phyloP scores from a whole-genome alignment of 768 basidiomycete genomes.

The Clathrus columnatus region DNA sequence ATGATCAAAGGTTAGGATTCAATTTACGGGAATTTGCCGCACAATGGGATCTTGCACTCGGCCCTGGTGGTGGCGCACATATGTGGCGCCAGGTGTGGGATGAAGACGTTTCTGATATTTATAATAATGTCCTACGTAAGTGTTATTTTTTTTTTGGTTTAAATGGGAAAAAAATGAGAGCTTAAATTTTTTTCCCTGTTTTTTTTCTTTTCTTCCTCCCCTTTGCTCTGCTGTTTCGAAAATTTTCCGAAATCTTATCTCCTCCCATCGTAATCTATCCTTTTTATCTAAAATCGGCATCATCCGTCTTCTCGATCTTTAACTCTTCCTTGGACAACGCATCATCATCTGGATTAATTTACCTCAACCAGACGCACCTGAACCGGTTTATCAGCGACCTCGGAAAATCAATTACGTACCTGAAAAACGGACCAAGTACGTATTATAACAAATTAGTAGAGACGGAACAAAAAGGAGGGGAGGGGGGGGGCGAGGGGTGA shows the following conservation, averaged over 20 bases:
- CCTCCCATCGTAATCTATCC: background rate
- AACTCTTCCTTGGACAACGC: no score
- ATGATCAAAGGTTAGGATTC: constrained; percentile 46
- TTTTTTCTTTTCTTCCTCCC: background rate
- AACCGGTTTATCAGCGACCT: background rate
- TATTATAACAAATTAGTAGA: background rate
- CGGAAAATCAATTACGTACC: background rate
- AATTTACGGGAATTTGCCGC: constrained; percentile 55
- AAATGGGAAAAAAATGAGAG: background rate
- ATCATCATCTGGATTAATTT: no score
- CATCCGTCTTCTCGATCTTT: no score
- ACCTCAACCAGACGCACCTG: background rate
- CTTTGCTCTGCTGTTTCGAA: background rate
- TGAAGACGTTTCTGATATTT: constrained; percentile 53
- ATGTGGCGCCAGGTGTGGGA: constrained; percentile 84
- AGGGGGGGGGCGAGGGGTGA: background rate
- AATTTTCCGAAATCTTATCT: background rate
- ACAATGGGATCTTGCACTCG: constrained; percentile 37
- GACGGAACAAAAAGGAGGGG: background rate
- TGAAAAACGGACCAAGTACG: background rate
- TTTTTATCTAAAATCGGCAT: no score
- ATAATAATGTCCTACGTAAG: constrained; percentile 60
- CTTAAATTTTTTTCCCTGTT: background rate
- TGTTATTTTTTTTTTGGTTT: constrained; percentile 14
- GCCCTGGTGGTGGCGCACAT: constrained; percentile 60